Base-by-base conservation (phyloP, 2,329 filamentous ascomycete genomes). In the Zymoseptoria crescenta region DNA sequence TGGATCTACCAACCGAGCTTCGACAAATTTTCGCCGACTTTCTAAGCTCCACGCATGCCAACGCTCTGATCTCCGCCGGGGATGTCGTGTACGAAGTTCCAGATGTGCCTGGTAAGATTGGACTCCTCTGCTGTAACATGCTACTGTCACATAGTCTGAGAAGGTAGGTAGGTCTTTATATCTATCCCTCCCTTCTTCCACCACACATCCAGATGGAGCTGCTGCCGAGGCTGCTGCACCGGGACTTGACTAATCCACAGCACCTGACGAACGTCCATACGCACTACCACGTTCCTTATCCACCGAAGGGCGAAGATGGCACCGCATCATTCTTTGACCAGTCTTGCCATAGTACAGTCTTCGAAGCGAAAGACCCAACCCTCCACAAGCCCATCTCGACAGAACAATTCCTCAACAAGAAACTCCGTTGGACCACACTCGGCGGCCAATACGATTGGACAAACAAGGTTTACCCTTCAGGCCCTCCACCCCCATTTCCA, bases 381-480 rank as follows among this genome's bases (percentile, higher is more conserved):
- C 75, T 91, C n/a, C 92, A 96, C 74, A 89, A 87, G 61, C 81
- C 89, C 2, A 77, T 96, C 8, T 81, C 83, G 1, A 78, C 88
- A 56, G 78, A 82, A 54, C 86, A 87, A 68, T 83, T 93, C 29
- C 79, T 97, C 50, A 83, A 86, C 59, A 88, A 87, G 63, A 92
- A 89, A 62, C 81, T 97, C 24, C 90, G 93, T 66, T 99, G 94
- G 94, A 83, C 95, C 49, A 97, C 93, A 0, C 82, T 99, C 2
- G 94, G 94, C 54, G 93, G 91, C 0, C 94, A 97, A 73, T 97
- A 97, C 73, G 89, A 97, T 76, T 97, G 93, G 94, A 95, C 91
- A 0, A 83, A 84, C 58, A 92, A 96, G 65, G 77, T 83, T 10
- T 97, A 97, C 70, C 91, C 92, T 0, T 72, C 78, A 8, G 79